Evolutionary conservation across 768 basidiomycete genomes (phyloP), one percentile per base, ranked within the genome.

Genomic region (Tulasnella sp.): DNA sequence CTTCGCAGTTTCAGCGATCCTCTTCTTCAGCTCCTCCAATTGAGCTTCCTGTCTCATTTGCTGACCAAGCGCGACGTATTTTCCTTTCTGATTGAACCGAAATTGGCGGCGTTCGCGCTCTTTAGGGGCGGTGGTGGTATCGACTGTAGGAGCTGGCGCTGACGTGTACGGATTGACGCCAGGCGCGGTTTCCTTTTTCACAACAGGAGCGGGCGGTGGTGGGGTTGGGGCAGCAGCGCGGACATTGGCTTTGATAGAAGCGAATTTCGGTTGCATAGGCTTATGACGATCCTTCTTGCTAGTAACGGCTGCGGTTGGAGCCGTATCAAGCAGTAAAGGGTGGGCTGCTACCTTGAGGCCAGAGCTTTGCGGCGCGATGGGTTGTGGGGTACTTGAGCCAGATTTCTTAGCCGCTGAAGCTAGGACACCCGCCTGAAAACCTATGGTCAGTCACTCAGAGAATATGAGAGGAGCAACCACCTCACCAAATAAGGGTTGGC

Each of bases 241-340:
- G 11, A 88, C 88, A 81, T 97, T 96, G 6, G 93, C 93, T 88
- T 92, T 95, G 84, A 97, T 96, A 3, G 95, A 94, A 0, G 96
- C 94, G 84, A 99, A 99, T 84, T 99, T 99, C 73, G 98, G 98
- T 80, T 96, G 96, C 96, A 99, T 98, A 23, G 97, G 95, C 83
- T 96, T 97, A 85, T 98, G 98, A 79, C 93, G 86, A 84, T 98
- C 94, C 84, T 96, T 95, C 85, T 93, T 93, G 37, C 91, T 91
- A 5, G 80, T 84, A 91, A 91, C 3, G 88, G 88, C n/a, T 40
- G 87, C 85, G 3, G 85, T 82, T 9, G 89, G 86, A 0, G 91
- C 88, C 5, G 86, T 88, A 69, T 95, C 94, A 48, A 96, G 87
- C 35, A 97, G 84, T 32, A 96, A 86, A 2, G 95, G 95, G 83